Base-by-base conservation (phyloP, 2,329 filamentous ascomycete genomes). In the Beauveria sp. region DNA sequence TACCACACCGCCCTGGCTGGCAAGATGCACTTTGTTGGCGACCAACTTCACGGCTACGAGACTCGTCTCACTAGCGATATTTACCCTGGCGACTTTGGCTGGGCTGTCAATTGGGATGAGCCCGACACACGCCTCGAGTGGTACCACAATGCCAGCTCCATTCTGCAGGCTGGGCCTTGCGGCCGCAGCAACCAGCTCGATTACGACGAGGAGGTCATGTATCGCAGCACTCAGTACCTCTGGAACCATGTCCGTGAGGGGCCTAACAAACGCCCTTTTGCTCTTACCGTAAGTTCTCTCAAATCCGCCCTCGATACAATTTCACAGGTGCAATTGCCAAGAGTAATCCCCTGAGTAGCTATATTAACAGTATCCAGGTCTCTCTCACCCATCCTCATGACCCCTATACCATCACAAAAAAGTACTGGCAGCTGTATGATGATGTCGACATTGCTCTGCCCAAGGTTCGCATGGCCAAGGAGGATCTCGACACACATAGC, bases 21-120 rank as follows among this genome's bases (percentile, higher is more conserved):
- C 65, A 97, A 97, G 82, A 97, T 97, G 93, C 93, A 97, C 76
- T 97, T 97, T 72, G 89, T 96, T 60, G 93, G 93, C 40, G 93
- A 97, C 72, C 93, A 97, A 77, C 81, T 97, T 63, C 93, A 97
- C 72, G 93, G 93, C 34, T 97, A 96, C 70, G 93, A 97, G 78
- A 89, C 91, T 70, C 86, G 93, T 62, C 81, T 97, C 69, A 97
- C 93, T n/a, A 90, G 88, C 67, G 93, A 97, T 73, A 96, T 97
- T 71, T 97, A 97, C 74, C 93, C 93, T 1, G 93, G 89, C 62
- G 93, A 97, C 71, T 92, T 95, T 71, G 93, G 93, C 65, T 97
- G 93, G 93, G 88, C 88, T 14, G 93, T 96, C 65, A 93, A 96
- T 77, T 97, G 93, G 93, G 93, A 97, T 72, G 86, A 93, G 73